These are phyloP conservation scores for Leucosporidium yakuticum DNA, from an alignment of 768 basidiomycete species.

Conservation along the genomic window DNA sequence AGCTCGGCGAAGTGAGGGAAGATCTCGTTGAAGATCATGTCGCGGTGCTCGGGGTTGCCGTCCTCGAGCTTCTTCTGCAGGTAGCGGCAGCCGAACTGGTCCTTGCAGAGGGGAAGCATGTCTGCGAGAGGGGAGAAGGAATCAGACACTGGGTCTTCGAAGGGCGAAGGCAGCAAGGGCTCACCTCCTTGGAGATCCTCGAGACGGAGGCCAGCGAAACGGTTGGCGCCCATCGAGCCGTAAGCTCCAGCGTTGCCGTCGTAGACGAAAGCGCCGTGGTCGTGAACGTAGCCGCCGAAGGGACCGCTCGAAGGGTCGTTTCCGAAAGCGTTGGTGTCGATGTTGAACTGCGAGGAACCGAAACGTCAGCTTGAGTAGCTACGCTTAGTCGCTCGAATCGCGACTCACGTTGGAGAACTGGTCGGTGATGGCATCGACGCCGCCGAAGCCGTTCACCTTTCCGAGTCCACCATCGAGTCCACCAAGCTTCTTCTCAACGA, in stretches of 20 bases:
- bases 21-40: constrained; percentile 99
- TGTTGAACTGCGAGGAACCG: constrained; percentile 22
- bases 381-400: not conserved
- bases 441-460: constrained; percentile 12
- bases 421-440: constrained; percentile 30
- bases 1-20: constrained; percentile 95
- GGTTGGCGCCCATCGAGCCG: constrained; percentile 55
- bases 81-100: constrained; percentile 97
- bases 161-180: no score
- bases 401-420: constrained; percentile 29
- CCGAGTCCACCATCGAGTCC: not conserved
- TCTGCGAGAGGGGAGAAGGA: constrained; percentile 40
- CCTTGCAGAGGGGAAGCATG: constrained; percentile 89
- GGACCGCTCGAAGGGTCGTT: constrained; percentile 18
- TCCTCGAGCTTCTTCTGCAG: constrained; percentile 99
- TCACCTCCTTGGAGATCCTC: constrained; percentile 82
- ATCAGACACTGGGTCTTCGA: not conserved
- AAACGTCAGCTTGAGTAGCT: not conserved
- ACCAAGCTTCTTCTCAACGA: constrained; percentile 6
- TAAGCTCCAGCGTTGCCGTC: constrained; percentile 22
- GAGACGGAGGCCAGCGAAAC: constrained; percentile 89
- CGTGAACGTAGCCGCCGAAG: constrained; percentile 34
- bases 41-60: constrained; percentile 86
- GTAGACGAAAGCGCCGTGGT: constrained; percentile 34
- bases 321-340: constrained; percentile 33